Evolutionary conservation across 768 basidiomycete species (phyloP), one percentile per base, ranked within the genome.

Genomic region (Clitopilus hobsonii): DNA sequence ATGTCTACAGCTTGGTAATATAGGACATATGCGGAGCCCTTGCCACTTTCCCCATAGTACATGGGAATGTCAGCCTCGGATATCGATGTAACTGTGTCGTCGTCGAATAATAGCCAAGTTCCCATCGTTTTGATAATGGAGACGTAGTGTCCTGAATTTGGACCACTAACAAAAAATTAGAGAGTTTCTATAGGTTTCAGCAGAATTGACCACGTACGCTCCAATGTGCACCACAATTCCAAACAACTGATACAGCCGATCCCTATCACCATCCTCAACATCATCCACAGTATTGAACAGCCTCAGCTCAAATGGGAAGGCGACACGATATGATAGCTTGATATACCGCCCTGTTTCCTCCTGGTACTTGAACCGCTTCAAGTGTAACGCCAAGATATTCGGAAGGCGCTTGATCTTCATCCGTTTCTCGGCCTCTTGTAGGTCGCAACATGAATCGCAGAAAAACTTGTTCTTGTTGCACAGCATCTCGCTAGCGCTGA

Each of bases 211-310:
- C 6, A 85, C 92, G 66, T 71, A 96, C 95, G 84, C 90, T 80
- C 97, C 97, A 60, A 99, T 95, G 71, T 99, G 97, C n/a, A 99
- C 93, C 28, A 99, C 95, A 55, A 98, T 92, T 13, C 92, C 94
- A 67, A 95, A 98, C 24, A 99, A 81, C 68, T 91, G 86, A 73
- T 97, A 99, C 57, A 98, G 68, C 53, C 95, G 79, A 20, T 45
- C 41, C 22, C 41, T 18, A 69, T 99, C 97, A 0, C 94, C 91
- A 67, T 98, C 84, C 52, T 88, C 84, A 48, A 88, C 83, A 62
- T 95, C 93, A 69, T 99, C 97, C 51, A 94, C 88, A 38, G 97
- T 98, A 69, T 99, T 98, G 77, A 98, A 98, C 54, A 99, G 73
- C 56, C 96, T 85, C 36, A 99, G 83, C 67, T 98, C 90, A 59